A percentile compares a stretch with the other conserved stretches of the same genome.
These are phyloP conservation scores for Alternaria rosae DNA, from an alignment of 2,329 filamentous ascomycete genomes.

Conservation along the genomic window DNA sequence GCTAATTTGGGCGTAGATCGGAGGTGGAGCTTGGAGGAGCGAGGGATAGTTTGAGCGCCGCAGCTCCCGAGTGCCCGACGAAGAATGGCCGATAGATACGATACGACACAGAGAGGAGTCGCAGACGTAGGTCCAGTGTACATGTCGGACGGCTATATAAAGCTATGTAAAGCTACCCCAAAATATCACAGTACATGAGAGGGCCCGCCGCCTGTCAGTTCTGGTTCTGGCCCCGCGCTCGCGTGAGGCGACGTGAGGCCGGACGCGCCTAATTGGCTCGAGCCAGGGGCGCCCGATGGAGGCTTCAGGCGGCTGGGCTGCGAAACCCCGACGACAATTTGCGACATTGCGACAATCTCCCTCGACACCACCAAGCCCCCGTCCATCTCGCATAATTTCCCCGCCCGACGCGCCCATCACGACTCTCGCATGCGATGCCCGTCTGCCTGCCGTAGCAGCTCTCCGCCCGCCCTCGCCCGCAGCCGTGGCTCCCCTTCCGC, in stretches of 20 bases:
- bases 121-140: too few relatives aligned
- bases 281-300: conserved; percentile 1
- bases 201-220: conserved; percentile 2
- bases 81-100: not conserved
- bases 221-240: conserved; percentile 11
- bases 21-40: conserved; percentile 16
- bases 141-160: too few relatives aligned
- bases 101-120: too few relatives aligned
- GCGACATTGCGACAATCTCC: conserved; percentile 16
- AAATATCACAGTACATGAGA: not conserved
- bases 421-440: conserved; percentile 29
- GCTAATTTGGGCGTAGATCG: conserved; percentile 28
- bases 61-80: conserved; percentile 13
- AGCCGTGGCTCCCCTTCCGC: conserved; percentile 49
- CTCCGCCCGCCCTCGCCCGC: conserved; percentile 32
- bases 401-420: conserved; percentile 21
- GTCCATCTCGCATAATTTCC: conserved; percentile 27
- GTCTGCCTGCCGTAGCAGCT: conserved; percentile 31
- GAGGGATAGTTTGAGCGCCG: conserved; percentile 11
- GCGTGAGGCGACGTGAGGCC: conserved; percentile 1
- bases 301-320: conserved; percentile 7
- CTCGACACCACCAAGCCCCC: conserved; percentile 16
- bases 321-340: conserved; percentile 14
- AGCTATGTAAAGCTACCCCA: not conserved
- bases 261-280: conserved; percentile 14